phyloP scores from a whole-genome alignment of 345 rosid genomes.

The Eucalyptus erythrocorys region DNA sequence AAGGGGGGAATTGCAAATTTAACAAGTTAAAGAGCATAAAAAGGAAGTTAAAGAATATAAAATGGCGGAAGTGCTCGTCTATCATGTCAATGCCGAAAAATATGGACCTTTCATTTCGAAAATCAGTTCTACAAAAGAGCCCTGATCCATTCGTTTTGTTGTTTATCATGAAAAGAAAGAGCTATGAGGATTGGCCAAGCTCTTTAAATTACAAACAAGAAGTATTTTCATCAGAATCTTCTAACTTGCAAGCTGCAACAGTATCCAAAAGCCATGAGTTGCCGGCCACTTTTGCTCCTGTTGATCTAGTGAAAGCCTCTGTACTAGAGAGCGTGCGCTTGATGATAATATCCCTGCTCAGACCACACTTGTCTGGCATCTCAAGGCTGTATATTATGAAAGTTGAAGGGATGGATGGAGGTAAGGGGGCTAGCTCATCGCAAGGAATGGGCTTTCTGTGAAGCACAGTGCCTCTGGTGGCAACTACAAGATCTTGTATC shows the following conservation, averaged over 20 bases:
- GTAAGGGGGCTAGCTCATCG: background rate
- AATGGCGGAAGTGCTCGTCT: background rate
- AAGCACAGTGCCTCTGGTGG: slow-evolving; percentile 68
- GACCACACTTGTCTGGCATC: slow-evolving; percentile 20
- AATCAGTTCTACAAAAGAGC: background rate
- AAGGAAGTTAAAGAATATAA: background rate
- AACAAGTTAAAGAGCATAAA: background rate
- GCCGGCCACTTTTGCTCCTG: slow-evolving; percentile 56
- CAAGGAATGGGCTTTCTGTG: slow-evolving; percentile 55
- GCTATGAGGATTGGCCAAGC: background rate
- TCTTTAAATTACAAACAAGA: background rate
- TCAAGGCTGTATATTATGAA: slow-evolving; percentile 63
- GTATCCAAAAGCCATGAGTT: slow-evolving; percentile 74
- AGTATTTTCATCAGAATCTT: background rate
- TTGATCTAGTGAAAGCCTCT: slow-evolving; percentile 44
- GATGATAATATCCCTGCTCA: slow-evolving; percentile 24
- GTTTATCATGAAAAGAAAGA: background rate
- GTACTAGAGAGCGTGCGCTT: slow-evolving; percentile 40
- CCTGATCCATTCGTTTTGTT: background rate
- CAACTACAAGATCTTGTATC: slow-evolving; percentile 58
- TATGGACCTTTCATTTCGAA: background rate
- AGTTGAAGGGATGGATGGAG: slow-evolving; percentile 13
- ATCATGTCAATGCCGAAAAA: background rate
- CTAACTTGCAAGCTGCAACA: slow-evolving; percentile 60
- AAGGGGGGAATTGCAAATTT: background rate